A percentile compares a stretch with the other conserved stretches of the same genome.
These are phyloP conservation scores for Aquilaria agallochum DNA, from an alignment of 441 rosid species.

Conservation along the genomic window DNA sequence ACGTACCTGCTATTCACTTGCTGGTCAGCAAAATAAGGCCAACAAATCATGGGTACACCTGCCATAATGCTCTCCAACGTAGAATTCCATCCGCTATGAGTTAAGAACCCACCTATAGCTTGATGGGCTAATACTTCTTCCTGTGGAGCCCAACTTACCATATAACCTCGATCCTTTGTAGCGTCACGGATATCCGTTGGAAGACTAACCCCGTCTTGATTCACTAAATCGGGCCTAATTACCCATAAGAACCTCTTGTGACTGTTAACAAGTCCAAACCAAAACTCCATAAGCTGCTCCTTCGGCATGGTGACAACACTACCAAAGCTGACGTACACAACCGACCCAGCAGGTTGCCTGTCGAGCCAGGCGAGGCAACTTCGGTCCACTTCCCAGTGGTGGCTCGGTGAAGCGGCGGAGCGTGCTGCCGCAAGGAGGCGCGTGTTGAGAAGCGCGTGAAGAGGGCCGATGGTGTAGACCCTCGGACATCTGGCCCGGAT, in stretches of 20 bases:
- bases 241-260: slow-evolving; percentile 29
- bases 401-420: slow-evolving; percentile 8
- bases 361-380: slow-evolving; percentile 37
- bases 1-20: slow-evolving; percentile 30
- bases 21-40: slow-evolving; percentile 35
- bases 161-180: slow-evolving; percentile 31
- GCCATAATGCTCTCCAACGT: slow-evolving; percentile 32
- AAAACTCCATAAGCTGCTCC: slow-evolving; percentile 28
- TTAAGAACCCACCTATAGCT: slow-evolving; percentile 36
- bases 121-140: slow-evolving; percentile 39
- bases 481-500: slow-evolving; percentile 27
- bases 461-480: slow-evolving; percentile 47
- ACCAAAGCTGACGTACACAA: slow-evolving; percentile 31
- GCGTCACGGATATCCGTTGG: slow-evolving; percentile 32
- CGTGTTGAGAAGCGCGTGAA: slow-evolving; percentile 19
- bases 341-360: slow-evolving; percentile 16
- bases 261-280: slow-evolving; percentile 28
- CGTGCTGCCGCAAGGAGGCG: slow-evolving; percentile 7
- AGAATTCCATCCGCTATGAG: slow-evolving; percentile 39
- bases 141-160: slow-evolving; percentile 61
- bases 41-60: slow-evolving; percentile 41
- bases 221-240: slow-evolving; percentile 23
- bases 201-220: slow-evolving; percentile 18
- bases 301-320: slow-evolving; percentile 18
- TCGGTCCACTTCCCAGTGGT: slow-evolving; percentile 26